Percentiles rank a stretch among this genome's conserved stretches.
Evolutionary conservation across 495 filamentous ascomycete species (phyloP).

Genomic region (Penicillium subrubescens): DNA sequence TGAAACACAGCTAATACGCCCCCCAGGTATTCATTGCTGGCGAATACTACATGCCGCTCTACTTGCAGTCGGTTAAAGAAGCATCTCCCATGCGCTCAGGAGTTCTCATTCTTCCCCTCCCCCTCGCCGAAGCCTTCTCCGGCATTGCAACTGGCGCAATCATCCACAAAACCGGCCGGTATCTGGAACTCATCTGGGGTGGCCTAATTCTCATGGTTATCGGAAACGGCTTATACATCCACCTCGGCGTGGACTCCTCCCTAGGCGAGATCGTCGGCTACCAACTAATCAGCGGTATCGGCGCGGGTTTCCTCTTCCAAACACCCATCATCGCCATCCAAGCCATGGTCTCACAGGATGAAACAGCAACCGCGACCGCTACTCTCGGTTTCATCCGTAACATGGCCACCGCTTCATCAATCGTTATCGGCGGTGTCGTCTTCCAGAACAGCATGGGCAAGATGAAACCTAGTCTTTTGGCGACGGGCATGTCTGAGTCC

Average conservation of each 20-base stretch:
- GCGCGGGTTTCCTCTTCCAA: conserved; percentile 50
- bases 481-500: conserved; percentile 46
- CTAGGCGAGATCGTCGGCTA: conserved; percentile 50
- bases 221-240: conserved; percentile 57
- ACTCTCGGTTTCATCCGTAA: conserved; percentile 76
- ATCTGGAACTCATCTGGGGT: conserved; percentile 56
- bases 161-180: conserved; percentile 63
- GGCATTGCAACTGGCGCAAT: conserved; percentile 53
- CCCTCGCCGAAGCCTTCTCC: conserved; percentile 50
- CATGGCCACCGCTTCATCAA: conserved; percentile 67
- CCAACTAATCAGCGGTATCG: conserved; percentile 65
- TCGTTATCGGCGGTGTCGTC: conserved; percentile 80
- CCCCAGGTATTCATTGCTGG: conserved; percentile 49
- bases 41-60: conserved; percentile 62
- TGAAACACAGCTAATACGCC: not conserved
- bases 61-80: conserved; percentile 55
- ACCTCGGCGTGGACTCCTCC: conserved; percentile 39
- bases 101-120: conserved; percentile 53
- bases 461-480: conserved; percentile 37
- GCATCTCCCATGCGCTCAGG: conserved; percentile 56
- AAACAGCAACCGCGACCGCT: conserved; percentile 76
- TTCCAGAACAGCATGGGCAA: conserved; percentile 66
- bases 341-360: conserved; percentile 63
- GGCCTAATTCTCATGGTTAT: conserved; percentile 49
- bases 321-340: conserved; percentile 80